Percentiles rank a stretch among this genome's conserved stretches.
Conservation (phyloP, 1,284 basidiomycete species). For the Trichosporon sp. region DNA sequence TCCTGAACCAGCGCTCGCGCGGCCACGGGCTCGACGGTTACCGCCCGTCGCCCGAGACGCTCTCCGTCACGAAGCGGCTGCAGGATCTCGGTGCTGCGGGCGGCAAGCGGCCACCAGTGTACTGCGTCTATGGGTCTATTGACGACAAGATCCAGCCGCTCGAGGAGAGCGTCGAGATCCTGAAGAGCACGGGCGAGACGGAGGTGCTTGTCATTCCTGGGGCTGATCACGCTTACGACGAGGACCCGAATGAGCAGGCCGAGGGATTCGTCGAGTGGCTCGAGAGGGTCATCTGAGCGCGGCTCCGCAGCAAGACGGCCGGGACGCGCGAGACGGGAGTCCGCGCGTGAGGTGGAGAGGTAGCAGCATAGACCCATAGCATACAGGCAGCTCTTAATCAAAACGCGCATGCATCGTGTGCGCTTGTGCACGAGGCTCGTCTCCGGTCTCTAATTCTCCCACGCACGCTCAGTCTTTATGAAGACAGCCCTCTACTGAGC, state of each 20-base stretch:
- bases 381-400: not conserved
- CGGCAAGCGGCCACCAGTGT: constrained; percentile 35
- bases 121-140: constrained; percentile 44
- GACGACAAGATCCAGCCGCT: constrained; percentile 52
- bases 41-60: constrained; percentile 40
- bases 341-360: too few species aligned
- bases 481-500: too few species aligned
- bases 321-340: too few species aligned
- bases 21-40: constrained; percentile 47
- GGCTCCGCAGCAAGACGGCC: too few species aligned
- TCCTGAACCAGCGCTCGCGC: constrained; percentile 46
- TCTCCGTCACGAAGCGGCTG: constrained; percentile 46
- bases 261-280: constrained; percentile 48
- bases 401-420: not conserved
- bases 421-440: not conserved
- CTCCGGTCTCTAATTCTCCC: too few species aligned
- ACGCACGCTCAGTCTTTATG: too few species aligned
- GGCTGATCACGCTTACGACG: constrained; percentile 50
- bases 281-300: constrained; percentile 23
- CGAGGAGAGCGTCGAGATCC: constrained; percentile 41
- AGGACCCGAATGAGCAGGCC: constrained; percentile 46
- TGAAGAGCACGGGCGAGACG: constrained; percentile 30
- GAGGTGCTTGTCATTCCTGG: constrained; percentile 42
- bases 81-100: constrained; percentile 26
- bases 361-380: not conserved